Evolutionary conservation across 148 eudicot species (phyloP).

Genomic region (Linanthus parryae): DNA sequence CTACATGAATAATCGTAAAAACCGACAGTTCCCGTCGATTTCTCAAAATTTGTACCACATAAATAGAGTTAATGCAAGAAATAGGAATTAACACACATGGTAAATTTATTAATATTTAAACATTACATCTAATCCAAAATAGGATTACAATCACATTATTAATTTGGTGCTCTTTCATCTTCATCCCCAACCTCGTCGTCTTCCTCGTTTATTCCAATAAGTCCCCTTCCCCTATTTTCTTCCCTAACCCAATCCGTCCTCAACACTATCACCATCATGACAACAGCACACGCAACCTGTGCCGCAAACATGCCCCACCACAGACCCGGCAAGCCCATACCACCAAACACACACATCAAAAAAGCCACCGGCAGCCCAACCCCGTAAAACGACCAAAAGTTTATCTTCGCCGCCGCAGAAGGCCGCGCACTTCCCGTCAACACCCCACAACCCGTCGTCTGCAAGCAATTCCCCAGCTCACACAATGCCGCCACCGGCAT

Average conservation of each 20-base stretch:
- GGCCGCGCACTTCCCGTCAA: constrained; percentile 64
- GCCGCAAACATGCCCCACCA: constrained; percentile 19
- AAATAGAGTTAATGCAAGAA: too few species aligned
- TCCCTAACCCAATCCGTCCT: constrained; percentile 22
- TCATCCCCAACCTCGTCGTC: not conserved
- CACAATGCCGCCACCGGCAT: constrained; percentile 56
- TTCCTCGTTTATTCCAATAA: constrained; percentile 15
- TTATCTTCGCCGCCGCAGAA: constrained; percentile 39
- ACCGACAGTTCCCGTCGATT: too few species aligned
- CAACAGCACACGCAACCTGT: constrained; percentile 12
- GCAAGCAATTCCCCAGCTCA: constrained; percentile 77
- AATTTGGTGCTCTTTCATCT: not conserved
- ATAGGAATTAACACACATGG: too few species aligned
- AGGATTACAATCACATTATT: not conserved
- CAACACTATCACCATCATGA: constrained; percentile 9
- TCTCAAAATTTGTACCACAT: too few species aligned
- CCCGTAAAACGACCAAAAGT: constrained; percentile 49
- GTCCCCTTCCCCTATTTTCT: constrained; percentile 11
- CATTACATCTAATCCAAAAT: not conserved
- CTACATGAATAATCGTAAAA: too few species aligned
- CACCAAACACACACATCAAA: constrained; percentile 5
- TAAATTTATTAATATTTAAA: too few species aligned
- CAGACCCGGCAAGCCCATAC: constrained; percentile 14
- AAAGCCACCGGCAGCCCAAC: constrained; percentile 27
- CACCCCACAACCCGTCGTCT: constrained; percentile 62